These are phyloP conservation scores for Cryptococcus wingfieldii DNA, from an alignment of 1,284 basidiomycete species.

Conservation along the genomic window DNA sequence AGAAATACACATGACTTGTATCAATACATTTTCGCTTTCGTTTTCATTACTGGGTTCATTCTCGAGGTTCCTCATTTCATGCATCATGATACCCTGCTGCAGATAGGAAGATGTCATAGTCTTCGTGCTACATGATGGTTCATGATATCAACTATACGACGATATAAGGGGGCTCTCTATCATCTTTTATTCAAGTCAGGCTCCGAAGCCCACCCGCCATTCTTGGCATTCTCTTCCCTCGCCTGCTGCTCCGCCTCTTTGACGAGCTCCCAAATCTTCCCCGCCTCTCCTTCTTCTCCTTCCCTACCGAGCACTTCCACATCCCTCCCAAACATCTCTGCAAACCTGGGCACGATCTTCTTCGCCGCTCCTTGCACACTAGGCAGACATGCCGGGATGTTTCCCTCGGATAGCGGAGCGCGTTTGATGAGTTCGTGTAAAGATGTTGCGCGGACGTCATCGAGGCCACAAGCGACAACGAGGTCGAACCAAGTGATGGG, in stretches of 20 bases:
- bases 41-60: background rate
- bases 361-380: slow-evolving; percentile 26
- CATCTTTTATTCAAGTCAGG: slow-evolving; percentile 16
- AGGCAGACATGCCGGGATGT: slow-evolving; percentile 5
- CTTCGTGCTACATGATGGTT: too few species aligned
- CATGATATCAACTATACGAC: background rate
- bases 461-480: slow-evolving; percentile 87
- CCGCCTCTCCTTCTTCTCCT: slow-evolving; percentile 14
- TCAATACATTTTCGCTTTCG: background rate
- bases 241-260: slow-evolving; percentile 29
- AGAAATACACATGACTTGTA: background rate
- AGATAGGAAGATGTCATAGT: background rate
- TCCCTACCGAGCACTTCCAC: slow-evolving; percentile 21
- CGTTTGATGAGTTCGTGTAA: slow-evolving; percentile 39
- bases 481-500: slow-evolving; percentile 78
- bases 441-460: slow-evolving; percentile 66
- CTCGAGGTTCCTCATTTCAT: background rate
- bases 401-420: background rate
- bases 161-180: background rate
- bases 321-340: slow-evolving; percentile 30
- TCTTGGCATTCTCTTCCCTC: slow-evolving; percentile 14
- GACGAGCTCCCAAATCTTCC: slow-evolving; percentile 25
- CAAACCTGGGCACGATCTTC: slow-evolving; percentile 38
- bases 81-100: background rate
- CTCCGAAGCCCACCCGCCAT: slow-evolving; percentile 30